Conservation (phyloP, 306 rosid species). For the Rosa persica region DNA sequence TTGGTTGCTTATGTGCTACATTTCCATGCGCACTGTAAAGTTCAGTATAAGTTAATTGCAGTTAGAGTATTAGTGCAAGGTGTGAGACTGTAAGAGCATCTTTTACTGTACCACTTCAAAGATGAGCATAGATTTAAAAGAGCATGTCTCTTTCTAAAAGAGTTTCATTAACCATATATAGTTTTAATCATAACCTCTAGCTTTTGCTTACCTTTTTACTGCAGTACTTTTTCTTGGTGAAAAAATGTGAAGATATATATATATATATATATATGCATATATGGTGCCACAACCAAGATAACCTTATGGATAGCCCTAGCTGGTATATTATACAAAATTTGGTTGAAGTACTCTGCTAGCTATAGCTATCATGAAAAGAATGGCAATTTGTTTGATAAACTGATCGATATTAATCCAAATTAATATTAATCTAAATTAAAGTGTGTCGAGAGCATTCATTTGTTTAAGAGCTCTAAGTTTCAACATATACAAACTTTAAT, state of each 20-base stretch:
- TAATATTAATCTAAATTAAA: neutral
- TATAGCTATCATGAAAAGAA: slow-evolving; percentile 15
- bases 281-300: slow-evolving; percentile 10
- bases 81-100: slow-evolving; percentile 51
- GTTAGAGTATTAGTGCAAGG: slow-evolving; percentile 29
- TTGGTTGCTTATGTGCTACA: slow-evolving; percentile 47
- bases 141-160: slow-evolving; percentile 35
- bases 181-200: slow-evolving; percentile 61
- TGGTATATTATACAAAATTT: neutral
- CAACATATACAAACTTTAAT: neutral
- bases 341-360: neutral
- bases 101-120: slow-evolving; percentile 43
- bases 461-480: neutral
- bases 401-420: neutral
- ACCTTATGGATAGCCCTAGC: neutral
- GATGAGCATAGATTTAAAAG: neutral
- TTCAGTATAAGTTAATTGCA: slow-evolving; percentile 32
- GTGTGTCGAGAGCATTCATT: neutral
- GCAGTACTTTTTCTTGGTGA: slow-evolving; percentile 22
- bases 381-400: neutral
- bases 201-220: slow-evolving; percentile 51
- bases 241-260: neutral
- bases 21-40: slow-evolving; percentile 93
- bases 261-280: neutral
- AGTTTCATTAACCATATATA: slow-evolving; percentile 78